Base-by-base conservation (phyloP, 2,329 filamentous ascomycete species). In the Microdochium bolleyi region DNA sequence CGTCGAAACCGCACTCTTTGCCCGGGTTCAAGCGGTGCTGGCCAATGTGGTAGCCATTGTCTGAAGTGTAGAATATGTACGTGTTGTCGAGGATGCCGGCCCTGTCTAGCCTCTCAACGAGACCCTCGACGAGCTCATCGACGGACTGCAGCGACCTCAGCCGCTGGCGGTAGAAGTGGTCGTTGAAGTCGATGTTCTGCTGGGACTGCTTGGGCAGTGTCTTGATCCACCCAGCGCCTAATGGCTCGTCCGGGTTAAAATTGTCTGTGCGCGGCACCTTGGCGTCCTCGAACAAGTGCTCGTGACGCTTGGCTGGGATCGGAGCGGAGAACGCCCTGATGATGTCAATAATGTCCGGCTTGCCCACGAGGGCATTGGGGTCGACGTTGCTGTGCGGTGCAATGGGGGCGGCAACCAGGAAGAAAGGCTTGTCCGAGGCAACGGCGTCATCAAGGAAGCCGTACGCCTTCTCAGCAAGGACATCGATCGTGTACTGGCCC, bases 381-480 rank as follows among this genome's bases (percentile, higher is more conserved):
- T 41, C 9, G 37, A 41, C 37, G 16, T 41, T 41, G 37, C 10
- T 13, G 59, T 90, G 87, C 0, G 87, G 86, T 0, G 81, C 85
- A 5, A 85, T 75, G 0, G 86, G 87, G 0, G 85, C 81, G 9
- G 87, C 73, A 0, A 76, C 77, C 3, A 90, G 64, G 62, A 89
- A 89, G 66, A 88, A 89, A 0, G 87, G 87, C 16, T 75, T 72
- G 0, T 73, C 66, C 66, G 27, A 76, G 52, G 77, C 71, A 11
- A 41, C 0, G 9, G 80, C 86, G 50, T 87, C 78, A 2, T 83
- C 75, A 0, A 90, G 66, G 48, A 88, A 81, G 0, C 75, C 80
- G 7, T 78, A 70, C 0, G 84, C 78, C 56, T 84, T 82, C 3
- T 77, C 61, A 0, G 79, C 74, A 14, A 87, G 72, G 7, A 89